phyloP scores from a whole-genome alignment of 208 protist genomes.

The Leishmania gerbilli region DNA sequence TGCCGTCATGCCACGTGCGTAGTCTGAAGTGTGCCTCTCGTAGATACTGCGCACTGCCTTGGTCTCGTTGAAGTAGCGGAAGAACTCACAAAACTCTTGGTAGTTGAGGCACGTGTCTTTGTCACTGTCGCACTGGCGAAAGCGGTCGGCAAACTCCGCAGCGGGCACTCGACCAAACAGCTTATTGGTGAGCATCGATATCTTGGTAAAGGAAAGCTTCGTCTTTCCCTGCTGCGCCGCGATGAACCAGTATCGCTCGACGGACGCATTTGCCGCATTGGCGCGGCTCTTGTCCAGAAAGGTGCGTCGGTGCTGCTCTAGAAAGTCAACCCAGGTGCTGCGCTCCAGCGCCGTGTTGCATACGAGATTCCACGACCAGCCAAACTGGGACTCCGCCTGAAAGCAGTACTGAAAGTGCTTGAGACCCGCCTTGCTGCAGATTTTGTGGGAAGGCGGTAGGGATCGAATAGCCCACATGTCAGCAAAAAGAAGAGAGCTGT shows the following conservation, averaged over 20 bases:
- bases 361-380: constrained; percentile 44
- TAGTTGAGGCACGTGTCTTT: constrained; percentile 37
- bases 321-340: constrained; percentile 33
- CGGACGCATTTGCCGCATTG: constrained; percentile 11
- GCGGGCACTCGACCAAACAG: constrained; percentile 35
- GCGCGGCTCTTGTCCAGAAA: constrained; percentile 26
- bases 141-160: constrained; percentile 24
- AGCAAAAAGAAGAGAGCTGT: constrained; percentile 38
- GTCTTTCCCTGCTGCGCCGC: constrained; percentile 19
- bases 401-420: constrained; percentile 47
- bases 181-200: constrained; percentile 23
- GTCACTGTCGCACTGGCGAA: constrained; percentile 31
- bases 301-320: constrained; percentile 34
- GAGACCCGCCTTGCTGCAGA: constrained; percentile 34
- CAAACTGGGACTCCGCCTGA: constrained; percentile 35
- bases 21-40: background rate
- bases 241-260: constrained; percentile 23
- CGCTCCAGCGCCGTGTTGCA: constrained; percentile 35
- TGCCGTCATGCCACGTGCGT: constrained; percentile 18
- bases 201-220: constrained; percentile 33
- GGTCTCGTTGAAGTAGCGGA: constrained; percentile 36
- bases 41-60: constrained; percentile 15
- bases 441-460: constrained; percentile 21
- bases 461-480: constrained; percentile 40
- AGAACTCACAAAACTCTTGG: constrained; percentile 51